These are phyloP conservation scores for Ilex asprella DNA, from an alignment of 257 asterid species.

Conservation along the genomic window DNA sequence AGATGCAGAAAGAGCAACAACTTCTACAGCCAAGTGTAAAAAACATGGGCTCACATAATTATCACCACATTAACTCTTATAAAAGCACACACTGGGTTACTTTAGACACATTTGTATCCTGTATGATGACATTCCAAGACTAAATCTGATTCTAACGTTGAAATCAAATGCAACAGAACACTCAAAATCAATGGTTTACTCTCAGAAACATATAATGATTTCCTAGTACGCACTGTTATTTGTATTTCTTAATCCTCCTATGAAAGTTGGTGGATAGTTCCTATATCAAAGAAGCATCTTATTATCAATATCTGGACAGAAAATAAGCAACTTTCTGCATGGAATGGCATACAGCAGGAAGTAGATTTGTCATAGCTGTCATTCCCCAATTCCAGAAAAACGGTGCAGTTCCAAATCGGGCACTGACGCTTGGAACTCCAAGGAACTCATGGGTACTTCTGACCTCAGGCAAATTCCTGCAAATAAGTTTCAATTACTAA, in stretches of 20 bases:
- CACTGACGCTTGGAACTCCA: slow-evolving; percentile 86
- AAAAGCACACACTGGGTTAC: background rate
- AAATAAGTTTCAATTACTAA: background rate
- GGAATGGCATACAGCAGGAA: slow-evolving; percentile 58
- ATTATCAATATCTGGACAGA: background rate
- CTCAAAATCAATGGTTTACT: background rate
- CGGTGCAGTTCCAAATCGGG: slow-evolving; percentile 95
- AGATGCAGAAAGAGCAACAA: no score
- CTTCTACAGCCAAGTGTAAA: no score
- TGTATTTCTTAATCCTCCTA: no score
- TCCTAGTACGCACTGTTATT: background rate
- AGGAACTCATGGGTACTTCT: slow-evolving; percentile 73
- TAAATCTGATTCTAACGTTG: background rate
- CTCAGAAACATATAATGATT: background rate
- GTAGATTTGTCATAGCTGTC: slow-evolving; percentile 68
- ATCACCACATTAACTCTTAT: background rate
- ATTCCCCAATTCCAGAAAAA: slow-evolving; percentile 99
- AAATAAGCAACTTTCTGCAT: background rate
- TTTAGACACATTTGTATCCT: background rate
- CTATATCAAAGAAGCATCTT: slow-evolving; percentile 1
- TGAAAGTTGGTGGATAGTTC: background rate
- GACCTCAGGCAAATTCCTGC: slow-evolving; percentile 92
- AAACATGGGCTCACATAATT: background rate
- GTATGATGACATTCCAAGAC: background rate
- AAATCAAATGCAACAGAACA: background rate